A percentile compares a stretch with the other conserved stretches of the same genome.
phyloP scores from a whole-genome alignment of 257 asterid genomes.

The Gentiana straminea region DNA sequence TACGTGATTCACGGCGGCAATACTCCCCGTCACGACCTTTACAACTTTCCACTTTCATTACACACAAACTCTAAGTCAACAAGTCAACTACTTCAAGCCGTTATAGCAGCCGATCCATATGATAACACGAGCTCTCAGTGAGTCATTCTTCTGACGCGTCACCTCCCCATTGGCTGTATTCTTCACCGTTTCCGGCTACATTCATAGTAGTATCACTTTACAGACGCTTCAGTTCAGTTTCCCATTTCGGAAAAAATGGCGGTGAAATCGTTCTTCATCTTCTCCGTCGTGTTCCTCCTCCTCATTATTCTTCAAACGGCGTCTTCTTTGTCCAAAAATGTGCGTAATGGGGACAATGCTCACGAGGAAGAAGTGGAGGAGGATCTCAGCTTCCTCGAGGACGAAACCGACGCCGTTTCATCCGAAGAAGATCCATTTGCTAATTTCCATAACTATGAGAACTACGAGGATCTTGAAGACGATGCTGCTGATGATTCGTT shows the following conservation, averaged over 20 bases:
- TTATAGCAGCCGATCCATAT: background rate
- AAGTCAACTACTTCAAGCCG: background rate
- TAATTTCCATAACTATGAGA: conserved; percentile 45
- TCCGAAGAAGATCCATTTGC: conserved; percentile 20
- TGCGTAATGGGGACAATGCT: conserved; percentile 7
- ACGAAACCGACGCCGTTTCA: conserved; percentile 21
- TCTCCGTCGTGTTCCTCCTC: conserved; percentile 31
- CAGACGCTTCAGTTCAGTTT: background rate
- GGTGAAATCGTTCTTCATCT: conserved; percentile 23
- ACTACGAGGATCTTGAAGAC: conserved; percentile 58
- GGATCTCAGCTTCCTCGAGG: conserved; percentile 69
- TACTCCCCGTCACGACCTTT: background rate
- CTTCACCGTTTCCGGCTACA: conserved; percentile 23
- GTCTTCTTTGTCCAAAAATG: conserved; percentile 11
- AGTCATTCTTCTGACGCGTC: conserved; percentile 18
- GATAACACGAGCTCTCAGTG: background rate
- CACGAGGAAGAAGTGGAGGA: conserved; percentile 45
- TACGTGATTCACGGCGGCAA: no score
- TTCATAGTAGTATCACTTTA: conserved; percentile 8
- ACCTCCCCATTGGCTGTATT: conserved; percentile 5
- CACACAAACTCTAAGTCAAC: background rate
- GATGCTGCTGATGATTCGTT: conserved; percentile 9
- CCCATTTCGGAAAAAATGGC: conserved; percentile 15
- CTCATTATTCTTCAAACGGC: conserved; percentile 22
- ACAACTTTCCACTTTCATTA: background rate